phyloP scores from a whole-genome alignment of 257 asterid genomes.

The Petrea volubilis region DNA sequence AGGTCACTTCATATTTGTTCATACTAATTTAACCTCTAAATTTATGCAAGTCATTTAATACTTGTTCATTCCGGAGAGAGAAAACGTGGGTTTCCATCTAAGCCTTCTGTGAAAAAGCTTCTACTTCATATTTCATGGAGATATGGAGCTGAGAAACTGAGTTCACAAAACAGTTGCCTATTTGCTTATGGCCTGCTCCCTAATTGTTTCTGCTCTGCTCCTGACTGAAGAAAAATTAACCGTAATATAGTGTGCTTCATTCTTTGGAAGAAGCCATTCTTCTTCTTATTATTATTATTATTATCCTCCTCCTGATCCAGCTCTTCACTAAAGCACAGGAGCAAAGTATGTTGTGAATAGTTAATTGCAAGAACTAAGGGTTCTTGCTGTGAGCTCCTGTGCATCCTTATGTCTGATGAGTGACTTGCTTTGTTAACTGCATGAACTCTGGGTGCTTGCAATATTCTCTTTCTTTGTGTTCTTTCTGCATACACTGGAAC shows the following conservation, averaged over 20 bases:
- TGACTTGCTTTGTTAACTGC: neutral
- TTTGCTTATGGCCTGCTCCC: constrained; percentile 5
- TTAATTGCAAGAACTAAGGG: neutral
- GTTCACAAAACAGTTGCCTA: neutral
- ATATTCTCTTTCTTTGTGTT: neutral
- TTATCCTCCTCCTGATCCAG: neutral
- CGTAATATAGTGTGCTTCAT: neutral
- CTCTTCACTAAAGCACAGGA: neutral
- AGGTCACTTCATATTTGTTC: neutral
- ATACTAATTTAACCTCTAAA: neutral
- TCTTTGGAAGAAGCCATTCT: constrained; percentile 11
- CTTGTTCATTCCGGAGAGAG: neutral
- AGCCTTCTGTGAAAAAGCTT: neutral
- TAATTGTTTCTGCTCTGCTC: neutral
- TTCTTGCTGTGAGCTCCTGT: neutral
- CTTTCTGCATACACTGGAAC: neutral
- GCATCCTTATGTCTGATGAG: neutral
- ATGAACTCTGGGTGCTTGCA: constrained; percentile 9
- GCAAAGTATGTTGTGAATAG: neutral
- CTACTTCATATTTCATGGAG: neutral
- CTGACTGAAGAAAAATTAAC: neutral
- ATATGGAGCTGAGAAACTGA: neutral
- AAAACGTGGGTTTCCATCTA: neutral
- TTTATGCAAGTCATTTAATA: neutral
- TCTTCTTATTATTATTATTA: too few species aligned